These are phyloP conservation scores for Paraphaeosphaeria minitans DNA, from an alignment of 2,329 filamentous ascomycete genomes.

Conservation along the genomic window DNA sequence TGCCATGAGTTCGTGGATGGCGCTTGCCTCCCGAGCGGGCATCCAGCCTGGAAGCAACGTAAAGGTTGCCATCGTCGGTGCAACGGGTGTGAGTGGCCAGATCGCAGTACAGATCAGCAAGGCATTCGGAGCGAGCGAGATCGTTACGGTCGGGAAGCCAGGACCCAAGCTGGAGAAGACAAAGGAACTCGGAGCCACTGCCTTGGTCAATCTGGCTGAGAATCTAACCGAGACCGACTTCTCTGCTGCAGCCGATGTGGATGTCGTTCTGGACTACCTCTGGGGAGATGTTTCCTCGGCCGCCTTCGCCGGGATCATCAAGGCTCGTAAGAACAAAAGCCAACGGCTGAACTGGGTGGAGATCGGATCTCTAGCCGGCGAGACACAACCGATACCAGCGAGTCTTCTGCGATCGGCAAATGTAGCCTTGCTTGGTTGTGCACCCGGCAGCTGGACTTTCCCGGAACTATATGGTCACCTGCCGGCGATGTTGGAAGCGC, in stretches of 20 bases:
- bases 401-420: conserved; percentile 19
- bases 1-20: conserved; percentile 64
- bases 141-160: conserved; percentile 60
- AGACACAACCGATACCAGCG: conserved; percentile 8
- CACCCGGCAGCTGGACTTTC: conserved; percentile 23
- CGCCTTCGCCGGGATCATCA: conserved; percentile 18
- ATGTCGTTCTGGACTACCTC: conserved; percentile 64
- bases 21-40: conserved; percentile 53
- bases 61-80: conserved; percentile 59
- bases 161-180: conserved; percentile 47
- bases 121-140: conserved; percentile 54
- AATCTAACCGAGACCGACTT: conserved; percentile 54
- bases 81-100: conserved; percentile 58
- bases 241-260: conserved; percentile 52
- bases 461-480: conserved; percentile 15
- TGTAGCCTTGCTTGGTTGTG: conserved; percentile 18
- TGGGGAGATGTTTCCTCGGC: conserved; percentile 49
- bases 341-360: conserved; percentile 24
- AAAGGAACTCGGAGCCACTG: conserved; percentile 52
- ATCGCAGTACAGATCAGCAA: conserved; percentile 57
- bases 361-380: conserved; percentile 23
- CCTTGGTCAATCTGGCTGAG: conserved; percentile 50
- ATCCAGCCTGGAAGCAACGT: conserved; percentile 49
- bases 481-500: conserved; percentile 16
- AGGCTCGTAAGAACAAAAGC: conserved; percentile 19